Evolutionary conservation across 2,329 filamentous ascomycete species (phyloP).

Genomic region (Teratosphaeria gauchensis): DNA sequence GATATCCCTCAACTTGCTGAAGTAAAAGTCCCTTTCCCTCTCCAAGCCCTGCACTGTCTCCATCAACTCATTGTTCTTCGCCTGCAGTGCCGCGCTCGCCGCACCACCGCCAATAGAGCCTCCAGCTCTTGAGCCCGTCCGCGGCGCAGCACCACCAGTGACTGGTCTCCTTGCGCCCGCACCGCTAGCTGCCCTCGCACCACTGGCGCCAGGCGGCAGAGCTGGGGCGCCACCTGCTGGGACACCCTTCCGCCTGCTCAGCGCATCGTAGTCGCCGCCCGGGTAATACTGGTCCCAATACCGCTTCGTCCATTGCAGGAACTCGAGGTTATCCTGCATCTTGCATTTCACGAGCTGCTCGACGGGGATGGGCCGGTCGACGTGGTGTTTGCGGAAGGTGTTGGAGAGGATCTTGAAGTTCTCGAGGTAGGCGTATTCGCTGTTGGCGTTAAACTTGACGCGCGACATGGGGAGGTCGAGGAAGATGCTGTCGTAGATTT

Average conservation of each 20-base stretch:
- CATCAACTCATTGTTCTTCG: conserved; percentile 82
- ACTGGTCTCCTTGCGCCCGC: conserved; percentile 39
- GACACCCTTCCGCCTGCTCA: conserved; percentile 71
- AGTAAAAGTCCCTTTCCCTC: conserved; percentile 97
- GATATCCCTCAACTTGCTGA: conserved; percentile 95
- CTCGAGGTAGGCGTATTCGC: conserved; percentile 93
- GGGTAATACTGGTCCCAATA: conserved; percentile 99
- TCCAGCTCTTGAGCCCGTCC: conserved; percentile 35
- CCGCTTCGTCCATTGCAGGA: conserved; percentile 90
- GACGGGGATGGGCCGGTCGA: conserved; percentile 86
- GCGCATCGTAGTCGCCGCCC: conserved; percentile 90
- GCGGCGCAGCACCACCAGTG: conserved; percentile 43
- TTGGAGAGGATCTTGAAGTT: conserved; percentile 98
- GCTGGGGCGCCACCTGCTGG: conserved; percentile 44
- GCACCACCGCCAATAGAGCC: conserved; percentile 35
- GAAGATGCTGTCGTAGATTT: conserved; percentile 98
- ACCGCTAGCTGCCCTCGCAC: conserved; percentile 44
- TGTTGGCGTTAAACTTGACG: conserved; percentile 97
- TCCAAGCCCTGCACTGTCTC: conserved; percentile 92
- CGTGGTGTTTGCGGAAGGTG: conserved; percentile 70
- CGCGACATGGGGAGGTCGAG: conserved; percentile 87
- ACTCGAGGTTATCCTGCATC: conserved; percentile 99
- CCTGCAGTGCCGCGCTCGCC: conserved; percentile 61
- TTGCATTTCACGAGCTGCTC: conserved; percentile 91
- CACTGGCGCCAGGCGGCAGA: conserved; percentile 31